A percentile compares a stretch with the other conserved stretches of the same genome.
Evolutionary conservation across 1,284 basidiomycete genomes (phyloP).

Genomic region (Vanrija pseudolonga): DNA sequence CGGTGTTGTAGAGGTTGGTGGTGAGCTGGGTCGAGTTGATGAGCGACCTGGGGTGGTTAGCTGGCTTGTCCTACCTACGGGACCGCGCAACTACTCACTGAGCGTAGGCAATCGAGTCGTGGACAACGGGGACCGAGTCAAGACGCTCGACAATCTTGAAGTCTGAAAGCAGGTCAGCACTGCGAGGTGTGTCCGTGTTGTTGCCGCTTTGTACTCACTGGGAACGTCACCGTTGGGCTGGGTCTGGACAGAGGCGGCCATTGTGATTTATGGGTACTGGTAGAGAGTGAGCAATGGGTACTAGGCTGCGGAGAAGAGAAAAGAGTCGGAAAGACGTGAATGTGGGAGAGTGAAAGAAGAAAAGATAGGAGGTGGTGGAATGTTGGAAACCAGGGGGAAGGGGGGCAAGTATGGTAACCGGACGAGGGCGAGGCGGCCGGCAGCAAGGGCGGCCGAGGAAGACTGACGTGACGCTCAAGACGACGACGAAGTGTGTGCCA

Average conservation of each 20-base stretch:
- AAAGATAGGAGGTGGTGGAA: background rate
- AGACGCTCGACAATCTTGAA: slow-evolving; percentile 47
- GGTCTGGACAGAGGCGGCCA: slow-evolving; percentile 14
- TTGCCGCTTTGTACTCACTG: slow-evolving; percentile 1
- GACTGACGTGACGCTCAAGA: no score
- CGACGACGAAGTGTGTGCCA: no score
- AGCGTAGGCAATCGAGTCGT: slow-evolving; percentile 46
- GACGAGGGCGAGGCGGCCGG: no score
- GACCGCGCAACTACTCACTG: slow-evolving; percentile 36
- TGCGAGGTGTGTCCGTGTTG: background rate
- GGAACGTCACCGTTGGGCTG: slow-evolving; percentile 15
- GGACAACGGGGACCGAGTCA: slow-evolving; percentile 44
- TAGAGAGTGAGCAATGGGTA: background rate
- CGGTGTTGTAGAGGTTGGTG: slow-evolving; percentile 41
- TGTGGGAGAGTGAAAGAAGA: background rate
- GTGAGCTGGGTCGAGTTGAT: slow-evolving; percentile 43
- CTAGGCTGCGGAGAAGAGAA: background rate
- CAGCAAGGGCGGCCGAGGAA: no score
- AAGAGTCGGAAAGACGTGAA: background rate
- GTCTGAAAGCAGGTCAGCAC: slow-evolving; percentile 19
- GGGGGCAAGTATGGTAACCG: no score
- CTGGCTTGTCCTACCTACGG: background rate
- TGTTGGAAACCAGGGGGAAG: no score
- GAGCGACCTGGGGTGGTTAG: slow-evolving; percentile 23
- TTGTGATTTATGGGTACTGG: background rate